Conservation (phyloP, 148 eudicot species). For the Dianthus caryophyllus region DNA sequence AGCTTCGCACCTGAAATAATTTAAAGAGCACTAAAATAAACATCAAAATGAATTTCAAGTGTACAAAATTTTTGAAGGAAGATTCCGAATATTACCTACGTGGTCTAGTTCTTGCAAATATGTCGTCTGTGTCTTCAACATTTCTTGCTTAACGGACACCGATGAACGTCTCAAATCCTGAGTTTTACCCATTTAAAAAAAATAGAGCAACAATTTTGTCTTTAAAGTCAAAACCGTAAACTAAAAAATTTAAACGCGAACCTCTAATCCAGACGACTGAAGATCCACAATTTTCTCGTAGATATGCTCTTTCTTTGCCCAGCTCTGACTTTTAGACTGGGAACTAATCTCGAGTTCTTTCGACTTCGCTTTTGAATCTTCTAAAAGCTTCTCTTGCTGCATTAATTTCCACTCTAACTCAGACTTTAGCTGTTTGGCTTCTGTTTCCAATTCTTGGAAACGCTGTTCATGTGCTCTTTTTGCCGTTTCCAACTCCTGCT, state of each 20-base stretch:
- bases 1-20: slow-evolving; percentile 50
- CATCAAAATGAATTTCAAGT: background rate
- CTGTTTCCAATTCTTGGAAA: slow-evolving; percentile 39
- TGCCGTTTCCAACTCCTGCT: slow-evolving; percentile 44
- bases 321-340: slow-evolving; percentile 37
- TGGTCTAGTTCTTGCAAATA: slow-evolving; percentile 56
- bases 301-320: slow-evolving; percentile 60
- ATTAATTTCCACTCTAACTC: slow-evolving; percentile 54
- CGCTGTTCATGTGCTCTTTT: slow-evolving; percentile 48
- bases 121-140: slow-evolving; percentile 53
- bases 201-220: slow-evolving; percentile 12
- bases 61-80: background rate
- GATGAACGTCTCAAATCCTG: slow-evolving; percentile 80
- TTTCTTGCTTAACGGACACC: slow-evolving; percentile 62
- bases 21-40: slow-evolving; percentile 3
- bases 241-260: slow-evolving; percentile 23
- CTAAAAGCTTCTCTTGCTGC: slow-evolving; percentile 37
- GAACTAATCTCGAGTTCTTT: slow-evolving; percentile 56
- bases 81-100: slow-evolving; percentile 48
- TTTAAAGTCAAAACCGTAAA: slow-evolving; percentile 11
- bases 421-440: slow-evolving; percentile 33
- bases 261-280: slow-evolving; percentile 66
- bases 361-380: slow-evolving; percentile 42
- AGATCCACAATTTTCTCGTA: slow-evolving; percentile 50
- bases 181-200: slow-evolving; percentile 19